Base-by-base conservation (phyloP, 768 basidiomycete species). In the Collybiopsis luxurians region DNA sequence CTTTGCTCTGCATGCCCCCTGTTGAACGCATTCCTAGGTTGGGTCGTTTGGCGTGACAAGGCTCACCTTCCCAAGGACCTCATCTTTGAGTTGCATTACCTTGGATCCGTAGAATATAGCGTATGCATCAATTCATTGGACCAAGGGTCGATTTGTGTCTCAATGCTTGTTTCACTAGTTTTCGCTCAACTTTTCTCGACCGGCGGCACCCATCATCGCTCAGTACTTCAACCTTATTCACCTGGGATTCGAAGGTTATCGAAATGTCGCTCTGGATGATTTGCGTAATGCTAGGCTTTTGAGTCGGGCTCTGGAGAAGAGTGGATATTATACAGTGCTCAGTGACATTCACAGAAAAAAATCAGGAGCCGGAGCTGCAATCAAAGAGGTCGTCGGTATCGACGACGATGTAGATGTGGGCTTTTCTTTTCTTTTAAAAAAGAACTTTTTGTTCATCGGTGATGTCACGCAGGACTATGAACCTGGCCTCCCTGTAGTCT, bases 11-110 rank as follows among this genome's bases (percentile, higher is more conserved):
- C 40, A n/a, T 42, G 7, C 17, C n/a, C 40, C 24, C 5, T 23
- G 4, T 12, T 27, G 7, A 15, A 44, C 28, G 51, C 40, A 19
- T 36, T 26, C 15, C 77, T 85, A n/a, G 87, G 88, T 12, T 89
- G 85, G 84, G 75, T 86, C 23, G 66, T 90, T 56, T 89, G 85
- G 84, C 75, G 85, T 43, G 79, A 84, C 66, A 80, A 85, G 65
- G 73, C 73, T 27, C 79, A 79, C 61, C 78, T 90, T 1, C 87
- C 85, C 3, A 85, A 88, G 62, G 79, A 88, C 31, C 77, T 90
- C 56, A 83, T 90, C 46, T 89, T 90, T 61, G 86, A 88, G 71
- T 75, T 87, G 15, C 84, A 79, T 61, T 78, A 81, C 61, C 71
- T 79, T 46, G 80, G 78, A 30, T 78, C 81, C 17, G 78, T 80